These are phyloP conservation scores for Phytopythium helicoides DNA, from an alignment of 352 stramenopile genomes.

Conservation along the genomic window DNA sequence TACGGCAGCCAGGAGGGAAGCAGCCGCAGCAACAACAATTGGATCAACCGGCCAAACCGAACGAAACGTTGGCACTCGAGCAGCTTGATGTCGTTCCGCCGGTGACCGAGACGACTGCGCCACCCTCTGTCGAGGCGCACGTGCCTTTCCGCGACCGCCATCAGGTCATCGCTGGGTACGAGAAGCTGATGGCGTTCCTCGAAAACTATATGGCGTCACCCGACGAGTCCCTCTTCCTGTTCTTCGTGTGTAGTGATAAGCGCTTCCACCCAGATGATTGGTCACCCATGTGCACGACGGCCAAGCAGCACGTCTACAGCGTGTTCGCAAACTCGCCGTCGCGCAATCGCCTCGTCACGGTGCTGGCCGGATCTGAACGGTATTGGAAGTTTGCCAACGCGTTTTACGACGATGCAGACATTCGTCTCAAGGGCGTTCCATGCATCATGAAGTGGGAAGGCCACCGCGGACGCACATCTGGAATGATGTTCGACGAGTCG, in stretches of 20 bases:
- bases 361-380: slow-evolving; percentile 43
- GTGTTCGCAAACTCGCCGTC: slow-evolving; percentile 53
- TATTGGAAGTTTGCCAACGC: slow-evolving; percentile 47
- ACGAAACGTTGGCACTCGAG: not conserved
- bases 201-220: slow-evolving; percentile 35
- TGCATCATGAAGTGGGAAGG: slow-evolving; percentile 43
- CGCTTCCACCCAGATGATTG: slow-evolving; percentile 49
- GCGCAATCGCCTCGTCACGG: slow-evolving; percentile 54
- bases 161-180: slow-evolving; percentile 43
- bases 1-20: too few species aligned
- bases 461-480: slow-evolving; percentile 24
- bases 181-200: slow-evolving; percentile 45
- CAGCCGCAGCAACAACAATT: too few species aligned
- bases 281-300: slow-evolving; percentile 41
- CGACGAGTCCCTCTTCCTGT: slow-evolving; percentile 54
- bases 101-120: not conserved
- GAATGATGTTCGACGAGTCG: slow-evolving; percentile 30
- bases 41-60: too few species aligned
- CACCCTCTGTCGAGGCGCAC: not conserved
- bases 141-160: slow-evolving; percentile 35
- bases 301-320: slow-evolving; percentile 52
- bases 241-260: slow-evolving; percentile 71
- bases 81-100: not conserved
- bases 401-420: slow-evolving; percentile 37
- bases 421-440: slow-evolving; percentile 39